Evolutionary conservation across 2,329 filamentous ascomycete species (phyloP), one percentile per base, ranked within the genome.

Genomic region (Calycina marina): DNA sequence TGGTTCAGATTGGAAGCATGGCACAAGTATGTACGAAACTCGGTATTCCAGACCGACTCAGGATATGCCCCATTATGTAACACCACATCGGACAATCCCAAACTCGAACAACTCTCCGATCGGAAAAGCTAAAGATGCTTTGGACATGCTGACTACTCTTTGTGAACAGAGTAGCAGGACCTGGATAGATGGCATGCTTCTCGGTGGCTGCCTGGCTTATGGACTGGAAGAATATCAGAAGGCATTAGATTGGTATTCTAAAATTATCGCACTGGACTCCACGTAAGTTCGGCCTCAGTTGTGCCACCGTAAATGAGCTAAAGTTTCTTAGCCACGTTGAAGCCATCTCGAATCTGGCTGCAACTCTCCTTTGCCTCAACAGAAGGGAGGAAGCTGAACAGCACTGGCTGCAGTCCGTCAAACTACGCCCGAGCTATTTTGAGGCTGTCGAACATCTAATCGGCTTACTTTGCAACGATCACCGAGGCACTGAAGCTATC

Each of bases 391-490:
- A 96, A 49, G 90, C 90, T 5, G 78, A 93, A 51, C 67, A 74
- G 36, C 70, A 85, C 49, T 98, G 90, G 90, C 63, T 78, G 42
- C 72, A 70, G 39, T 85, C 85, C n/a, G 74, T 96, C 15, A 80
- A 75, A 49, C 61, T 82, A 36, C 76, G 82, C 6, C 90, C 90
- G 1, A 80, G 75, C 50, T 92, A 93, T 56, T 80, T 98, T 36
- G 90, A 98, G 58, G 86, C 90, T 5, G 84, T 90, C 3, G 90
- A 98, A 53, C 86, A 96, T 59, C 67, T 98, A 1, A 81, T 96
- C 17, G 84, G 85, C 1, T 62, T 96, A 28, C 57, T 96, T 12
- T 94, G 88, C 51, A 73, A 69, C 30, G 82, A 76, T 39, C 79
- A 92, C 36, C 71, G 86, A 40, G 80, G 76, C 30, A 74, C 69